Evolutionary conservation across 78 protist species (phyloP), one percentile per base, ranked within the genome.

Genomic region (Capsaspora owczarzaki): DNA sequence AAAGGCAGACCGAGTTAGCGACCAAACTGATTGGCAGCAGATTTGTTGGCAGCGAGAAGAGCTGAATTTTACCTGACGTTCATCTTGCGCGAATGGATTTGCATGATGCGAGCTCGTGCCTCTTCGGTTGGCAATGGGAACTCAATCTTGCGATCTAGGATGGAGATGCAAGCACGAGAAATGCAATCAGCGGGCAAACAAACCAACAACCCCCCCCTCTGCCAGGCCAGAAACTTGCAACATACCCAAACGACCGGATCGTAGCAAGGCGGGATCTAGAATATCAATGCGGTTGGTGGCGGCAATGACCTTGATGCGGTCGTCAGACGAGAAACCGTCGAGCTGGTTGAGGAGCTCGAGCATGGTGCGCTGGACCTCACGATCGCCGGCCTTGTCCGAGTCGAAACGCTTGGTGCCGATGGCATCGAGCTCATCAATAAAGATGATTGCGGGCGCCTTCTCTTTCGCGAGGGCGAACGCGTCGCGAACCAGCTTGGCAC

Each of bases 391-490:
- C 74, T 88, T 61, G 27, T 96, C 99, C 20, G 88, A 77, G 88
- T 93, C 98, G 82, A 89, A 90, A 10, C 77, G 77, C 77, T 96
- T 95, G 38, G 98, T 94, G 31, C 99, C 99, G 35, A 98, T 86
- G 51, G 99, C 99, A 51, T 98, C 99, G 27, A 98, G 87, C 89
- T 98, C 99, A 78, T 98, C 99, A 38, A 97, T 98, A 85, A 98
- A 98, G 74, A 96, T 95, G 53, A 98, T 97, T 33, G 98, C 88
- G 14, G 99, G 99, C 0, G 79, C 83, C 88, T 96, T 97, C 77
- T 96, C 99, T 79, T 94, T 94, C 47, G 99, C 99, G 35, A 98
- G 93, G 12, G 97, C 96, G 82, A 98, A 98, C 29, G 99, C 99
- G 53, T 98, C 99, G 20, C 99, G 89, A 31, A 98, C 99, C 6